Evolutionary conservation across 106 monocot genomes (phyloP), one percentile per base, ranked within the genome.

Genomic region (Dendrobium officinale): DNA sequence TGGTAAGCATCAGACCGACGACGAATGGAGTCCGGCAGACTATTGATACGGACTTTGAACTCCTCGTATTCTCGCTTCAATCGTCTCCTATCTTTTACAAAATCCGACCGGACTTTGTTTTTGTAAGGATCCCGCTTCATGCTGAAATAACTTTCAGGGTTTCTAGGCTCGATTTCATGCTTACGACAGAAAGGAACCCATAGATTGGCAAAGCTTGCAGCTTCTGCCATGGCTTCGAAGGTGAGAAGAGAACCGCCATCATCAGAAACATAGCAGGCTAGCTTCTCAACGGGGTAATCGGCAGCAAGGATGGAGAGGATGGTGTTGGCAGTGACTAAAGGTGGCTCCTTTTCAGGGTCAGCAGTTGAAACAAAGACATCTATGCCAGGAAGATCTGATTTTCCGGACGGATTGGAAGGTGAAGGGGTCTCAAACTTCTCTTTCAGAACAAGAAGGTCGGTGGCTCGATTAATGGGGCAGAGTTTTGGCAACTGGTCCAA

Each of bases 101-200:
- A 95, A 80, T 92, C 92, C 0, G 84, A 37, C 5, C 85, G 87
- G 19, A 95, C 86, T 77, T 95, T 92, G 84, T 90, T 88, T 81
- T 92, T 95, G 78, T 86, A 92, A 9, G 90, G 92, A 82, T 92
- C 95, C 55, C 85, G 82, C 80, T 92, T 95, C 44, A 85, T 44
- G 64, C 18, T 85, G 85, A 93, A 95, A 79, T 95, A 95, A 81
- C 86, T 89, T 44, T 95, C 95, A 4, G 92, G 95, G 64, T 92
- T 93, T 37, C 95, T 84, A 3, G 92, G 95, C 77, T 95, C 95
- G n/a, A 93, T 93, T 11, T 61, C 27, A 54, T 93, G 95, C 55
- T 95, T 95, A 19, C 91, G 80, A 81, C 95, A 95, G 82, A 95
- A 95, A n/a, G 95, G 95, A 2, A 95, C 88, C 95, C 95, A 95